These are phyloP conservation scores for Agrocybe chaxingu DNA, from an alignment of 768 basidiomycete genomes.

Conservation along the genomic window DNA sequence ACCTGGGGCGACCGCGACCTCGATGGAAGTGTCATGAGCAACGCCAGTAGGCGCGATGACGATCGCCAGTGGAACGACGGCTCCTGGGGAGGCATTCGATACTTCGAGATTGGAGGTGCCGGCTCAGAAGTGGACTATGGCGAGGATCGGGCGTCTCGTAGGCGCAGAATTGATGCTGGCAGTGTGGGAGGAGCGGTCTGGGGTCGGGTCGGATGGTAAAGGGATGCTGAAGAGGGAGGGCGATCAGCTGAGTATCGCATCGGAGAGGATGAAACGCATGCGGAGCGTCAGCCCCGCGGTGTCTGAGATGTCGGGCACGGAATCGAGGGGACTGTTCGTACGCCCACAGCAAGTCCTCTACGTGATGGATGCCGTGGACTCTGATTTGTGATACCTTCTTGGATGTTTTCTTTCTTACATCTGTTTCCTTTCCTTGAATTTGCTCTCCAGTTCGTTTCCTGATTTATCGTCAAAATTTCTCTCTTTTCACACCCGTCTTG, in stretches of 20 bases:
- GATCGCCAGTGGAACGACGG: slow-evolving; percentile 89
- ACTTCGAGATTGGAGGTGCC: slow-evolving; percentile 69
- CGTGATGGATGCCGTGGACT: slow-evolving; percentile 78
- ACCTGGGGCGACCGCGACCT: slow-evolving; percentile 31
- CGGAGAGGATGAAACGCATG: slow-evolving; percentile 67
- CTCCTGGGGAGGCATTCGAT: slow-evolving; percentile 74
- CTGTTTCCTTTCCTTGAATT: neutral
- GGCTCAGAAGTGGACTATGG: slow-evolving; percentile 63
- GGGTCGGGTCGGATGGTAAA: slow-evolving; percentile 24
- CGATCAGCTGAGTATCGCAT: slow-evolving; percentile 45
- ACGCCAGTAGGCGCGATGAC: slow-evolving; percentile 26
- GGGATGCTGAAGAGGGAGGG: slow-evolving; percentile 38
- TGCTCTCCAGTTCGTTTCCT: neutral
- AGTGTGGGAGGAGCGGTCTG: slow-evolving; percentile 9
- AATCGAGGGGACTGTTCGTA: slow-evolving; percentile 79
- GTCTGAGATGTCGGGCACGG: slow-evolving; percentile 46
- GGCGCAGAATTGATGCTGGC: slow-evolving; percentile 39
- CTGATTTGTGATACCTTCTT: slow-evolving; percentile 46
- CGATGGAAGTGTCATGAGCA: neutral
- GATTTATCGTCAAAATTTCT: neutral
- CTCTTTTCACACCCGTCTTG: no score
- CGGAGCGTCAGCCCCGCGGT: slow-evolving; percentile 68
- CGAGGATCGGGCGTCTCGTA: slow-evolving; percentile 44
- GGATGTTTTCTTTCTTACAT: slow-evolving; percentile 3
- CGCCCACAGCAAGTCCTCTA: slow-evolving; percentile 85